Conservation (phyloP, 768 basidiomycete genomes). For the Inosperma sp. region DNA sequence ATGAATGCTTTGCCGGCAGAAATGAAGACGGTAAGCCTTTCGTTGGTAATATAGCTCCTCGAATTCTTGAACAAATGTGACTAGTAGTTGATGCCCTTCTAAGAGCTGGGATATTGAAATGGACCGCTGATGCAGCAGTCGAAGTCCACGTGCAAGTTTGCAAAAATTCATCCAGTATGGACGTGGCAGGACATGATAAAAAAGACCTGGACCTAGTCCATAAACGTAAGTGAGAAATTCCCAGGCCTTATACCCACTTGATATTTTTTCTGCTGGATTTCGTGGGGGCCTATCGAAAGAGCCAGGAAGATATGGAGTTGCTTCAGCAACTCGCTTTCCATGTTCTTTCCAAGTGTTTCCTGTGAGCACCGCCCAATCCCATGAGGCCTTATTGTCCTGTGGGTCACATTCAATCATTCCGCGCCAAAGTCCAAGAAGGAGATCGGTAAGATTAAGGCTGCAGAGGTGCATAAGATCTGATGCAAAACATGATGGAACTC, state of each 20-base stretch:
- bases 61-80: constrained; percentile 25
- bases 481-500: constrained; percentile 28
- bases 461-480: constrained; percentile 38
- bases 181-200: constrained; percentile 24
- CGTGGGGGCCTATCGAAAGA: constrained; percentile 40
- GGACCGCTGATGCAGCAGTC: constrained; percentile 21
- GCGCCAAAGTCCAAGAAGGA: constrained; percentile 33
- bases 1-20: constrained; percentile 31
- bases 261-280: constrained; percentile 38
- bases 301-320: constrained; percentile 32
- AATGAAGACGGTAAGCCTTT: constrained; percentile 28
- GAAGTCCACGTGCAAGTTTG: constrained; percentile 23
- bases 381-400: constrained; percentile 16
- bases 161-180: constrained; percentile 26
- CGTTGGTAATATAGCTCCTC: constrained; percentile 33
- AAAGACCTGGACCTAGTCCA: constrained; percentile 25
- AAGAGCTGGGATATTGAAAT: constrained; percentile 17
- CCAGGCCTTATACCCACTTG: constrained; percentile 28
- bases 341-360: constrained; percentile 31
- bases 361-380: constrained; percentile 30
- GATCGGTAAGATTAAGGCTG: constrained; percentile 36
- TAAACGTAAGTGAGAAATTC: constrained; percentile 28
- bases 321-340: constrained; percentile 28
- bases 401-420: constrained; percentile 19
- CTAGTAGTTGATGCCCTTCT: constrained; percentile 16